Base-by-base conservation (phyloP, 2,329 filamentous ascomycete genomes). In the Botrytis porri region DNA sequence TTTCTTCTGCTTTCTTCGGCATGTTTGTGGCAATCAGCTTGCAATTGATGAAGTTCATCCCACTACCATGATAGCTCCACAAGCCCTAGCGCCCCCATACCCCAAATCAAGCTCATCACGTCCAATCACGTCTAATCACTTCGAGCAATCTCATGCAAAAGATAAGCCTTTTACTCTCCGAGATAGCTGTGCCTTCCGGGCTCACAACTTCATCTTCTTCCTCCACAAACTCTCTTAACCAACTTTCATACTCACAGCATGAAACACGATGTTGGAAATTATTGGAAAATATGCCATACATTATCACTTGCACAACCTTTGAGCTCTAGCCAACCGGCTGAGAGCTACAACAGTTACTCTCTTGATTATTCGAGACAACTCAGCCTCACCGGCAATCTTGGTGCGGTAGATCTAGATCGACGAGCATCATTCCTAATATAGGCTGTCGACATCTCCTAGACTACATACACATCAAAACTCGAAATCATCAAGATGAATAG, bases 61-160 rank as follows among this genome's bases (percentile, higher is more conserved):
- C 32, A 16, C 48, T 66, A 51, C 63, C 29, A 51, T 32, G 43
- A 22, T 48, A 20, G 22, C 64, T 54, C 64, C 35, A 66, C 65
- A 66, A 66, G 61, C 70, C 60, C 61, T 66, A 66, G 70, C 61
- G 70, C n/a, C n/a, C 61, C 48, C 45, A 35, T 66, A 66, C 61
- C 48, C 70, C 70, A 66, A 66, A 59, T 66, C 48, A 59, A 65
- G 20, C 43, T 37, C 45, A 39, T 20, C 43, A 59, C 22, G 37
- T 14, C 48, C 45, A 51, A 67, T 70, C 69, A 54, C 59, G 48
- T 37, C 57, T 29, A 59, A 71, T 71, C 43, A 54, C 32, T 37
- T 63, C 43, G 32, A 62, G 37, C 48, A 72, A 72, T 71, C 29
- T 63, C 39, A 20, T 66, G 32, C 25, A 18, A 63, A 67, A 67